phyloP scores from a whole-genome alignment of 2,329 filamentous ascomycete genomes.

The Fusarium lyarnte region DNA sequence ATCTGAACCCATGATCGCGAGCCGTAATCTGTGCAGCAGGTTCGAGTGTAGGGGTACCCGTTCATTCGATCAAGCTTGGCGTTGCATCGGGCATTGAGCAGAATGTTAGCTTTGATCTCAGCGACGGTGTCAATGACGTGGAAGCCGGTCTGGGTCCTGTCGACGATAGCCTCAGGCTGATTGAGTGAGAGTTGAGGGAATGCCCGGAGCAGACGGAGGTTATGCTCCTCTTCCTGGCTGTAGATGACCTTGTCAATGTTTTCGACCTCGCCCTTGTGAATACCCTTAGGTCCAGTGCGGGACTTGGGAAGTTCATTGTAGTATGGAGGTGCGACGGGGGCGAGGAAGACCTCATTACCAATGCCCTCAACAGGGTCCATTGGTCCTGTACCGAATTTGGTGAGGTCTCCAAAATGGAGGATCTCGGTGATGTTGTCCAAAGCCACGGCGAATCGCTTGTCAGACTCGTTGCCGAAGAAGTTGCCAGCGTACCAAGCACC shows the following conservation, averaged over 20 bases:
- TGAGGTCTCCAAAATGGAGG: conserved; percentile 32
- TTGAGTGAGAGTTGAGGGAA: conserved; percentile 35
- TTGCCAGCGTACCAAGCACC: conserved; percentile 40
- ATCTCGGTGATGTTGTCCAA: conserved; percentile 41
- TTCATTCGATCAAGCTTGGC: conserved; percentile 45
- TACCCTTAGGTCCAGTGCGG: conserved; percentile 29
- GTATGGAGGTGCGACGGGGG: conserved; percentile 40
- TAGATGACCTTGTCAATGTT: conserved; percentile 33
- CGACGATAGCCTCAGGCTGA: conserved; percentile 35
- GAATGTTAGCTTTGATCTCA: conserved; percentile 51
- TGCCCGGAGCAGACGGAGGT: conserved; percentile 31
- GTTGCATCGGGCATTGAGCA: conserved; percentile 65
- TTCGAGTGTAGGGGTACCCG: conserved; percentile 58
- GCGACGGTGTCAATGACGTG: conserved; percentile 46
- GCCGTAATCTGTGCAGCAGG: conserved; percentile 62
- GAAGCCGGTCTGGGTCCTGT: conserved; percentile 40
- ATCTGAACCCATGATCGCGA: conserved; percentile 34
- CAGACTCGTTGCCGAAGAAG: conserved; percentile 15
- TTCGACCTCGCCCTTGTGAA: conserved; percentile 39
- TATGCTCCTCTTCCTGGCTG: conserved; percentile 17
- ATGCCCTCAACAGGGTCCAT: conserved; percentile 42
- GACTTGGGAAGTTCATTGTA: conserved; percentile 29
- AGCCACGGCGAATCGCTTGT: conserved; percentile 23
- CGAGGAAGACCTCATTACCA: conserved; percentile 45
- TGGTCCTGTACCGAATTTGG: conserved; percentile 25